Conservation (phyloP, 768 basidiomycete species). For the Suillus brevipes region DNA sequence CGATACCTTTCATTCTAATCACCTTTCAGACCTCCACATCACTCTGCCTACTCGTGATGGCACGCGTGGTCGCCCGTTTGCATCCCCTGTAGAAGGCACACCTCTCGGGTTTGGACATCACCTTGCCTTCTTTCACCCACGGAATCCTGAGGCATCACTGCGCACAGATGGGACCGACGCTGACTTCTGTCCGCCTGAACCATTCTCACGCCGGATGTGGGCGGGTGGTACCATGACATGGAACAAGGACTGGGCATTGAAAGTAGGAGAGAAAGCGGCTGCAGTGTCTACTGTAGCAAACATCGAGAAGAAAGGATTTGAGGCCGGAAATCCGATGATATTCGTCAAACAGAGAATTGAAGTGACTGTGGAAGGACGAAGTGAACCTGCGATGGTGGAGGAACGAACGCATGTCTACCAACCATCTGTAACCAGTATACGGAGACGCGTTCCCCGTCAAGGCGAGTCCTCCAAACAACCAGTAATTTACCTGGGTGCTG, state of each 20-base stretch:
- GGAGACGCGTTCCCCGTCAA: conserved; percentile 37
- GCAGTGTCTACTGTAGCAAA: conserved; percentile 49
- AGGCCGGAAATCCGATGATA: conserved; percentile 60
- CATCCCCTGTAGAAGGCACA: conserved; percentile 40
- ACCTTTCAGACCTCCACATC: conserved; percentile 61
- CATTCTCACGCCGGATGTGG: conserved; percentile 83
- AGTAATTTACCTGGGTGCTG: neutral
- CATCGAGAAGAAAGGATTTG: conserved; percentile 67
- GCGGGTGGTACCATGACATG: conserved; percentile 69
- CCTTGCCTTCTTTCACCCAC: conserved; percentile 72
- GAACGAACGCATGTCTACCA: conserved; percentile 72
- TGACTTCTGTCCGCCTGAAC: conserved; percentile 69
- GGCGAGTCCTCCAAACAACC: conserved; percentile 34
- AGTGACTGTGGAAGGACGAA: conserved; percentile 44
- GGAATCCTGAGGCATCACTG: conserved; percentile 54
- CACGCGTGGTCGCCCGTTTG: conserved; percentile 40
- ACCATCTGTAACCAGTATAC: conserved; percentile 25
- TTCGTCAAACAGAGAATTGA: conserved; percentile 70
- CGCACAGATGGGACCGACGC: conserved; percentile 72
- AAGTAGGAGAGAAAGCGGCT: conserved; percentile 52
- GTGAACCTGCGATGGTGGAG: conserved; percentile 53
- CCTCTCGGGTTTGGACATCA: conserved; percentile 65
- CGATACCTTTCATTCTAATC: conserved; percentile 56
- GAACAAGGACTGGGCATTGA: conserved; percentile 48
- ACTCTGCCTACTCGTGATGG: conserved; percentile 77